Base-by-base conservation (phyloP, 2,329 filamentous ascomycete species). In the Aspergillus amoenus region DNA sequence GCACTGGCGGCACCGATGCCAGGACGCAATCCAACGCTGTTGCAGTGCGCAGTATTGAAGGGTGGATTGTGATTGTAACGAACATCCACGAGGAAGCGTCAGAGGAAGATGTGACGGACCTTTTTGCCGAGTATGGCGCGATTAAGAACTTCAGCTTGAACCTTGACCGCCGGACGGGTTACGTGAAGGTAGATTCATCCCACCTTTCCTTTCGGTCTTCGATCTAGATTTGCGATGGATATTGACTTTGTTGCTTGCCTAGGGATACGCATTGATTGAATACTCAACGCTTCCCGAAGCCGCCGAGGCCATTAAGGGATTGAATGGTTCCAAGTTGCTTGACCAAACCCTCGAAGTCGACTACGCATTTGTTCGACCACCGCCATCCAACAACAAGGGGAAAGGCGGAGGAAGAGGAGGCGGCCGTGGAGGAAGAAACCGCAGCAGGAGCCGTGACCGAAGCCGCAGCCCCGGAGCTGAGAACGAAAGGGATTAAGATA, bases 141-240 rank as follows among this genome's bases (percentile, higher is more conserved):
- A 86, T 88, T 67, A 87, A 87, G 78, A 88, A 88, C 67, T 73
- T 87, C 66, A 85, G 85, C 68, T 73, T 88, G 76, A 88, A 88
- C 67, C 70, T 88, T 62, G 85, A 88, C 70, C 79, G 85, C 52
- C 77, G 85, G 65, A 87, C 85, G 17, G 85, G 85, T 71, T 88
- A 87, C 69, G 85, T 87, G 59, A 88, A 88, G 83, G 85, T 87
- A 68, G 17, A 73, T 65, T 59, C 18, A n/a, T 24, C 6, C 41
- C 15, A 15, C 24, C 8, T 21, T 24, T 55, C 27, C 17, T n/a
- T 47, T 40, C 37, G n/a, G 9, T 13, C 17, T 24, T 27, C 24
- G 44, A 32, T 22, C 7, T 43, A 7, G 17, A 37, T 42, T 4
- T 17, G n/a, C 12, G 32, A 18, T 8, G 37, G 45, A 42, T 54